These are phyloP conservation scores for Candida coquimbonensis DNA, from an alignment of 805 yeast species.

Conservation along the genomic window DNA sequence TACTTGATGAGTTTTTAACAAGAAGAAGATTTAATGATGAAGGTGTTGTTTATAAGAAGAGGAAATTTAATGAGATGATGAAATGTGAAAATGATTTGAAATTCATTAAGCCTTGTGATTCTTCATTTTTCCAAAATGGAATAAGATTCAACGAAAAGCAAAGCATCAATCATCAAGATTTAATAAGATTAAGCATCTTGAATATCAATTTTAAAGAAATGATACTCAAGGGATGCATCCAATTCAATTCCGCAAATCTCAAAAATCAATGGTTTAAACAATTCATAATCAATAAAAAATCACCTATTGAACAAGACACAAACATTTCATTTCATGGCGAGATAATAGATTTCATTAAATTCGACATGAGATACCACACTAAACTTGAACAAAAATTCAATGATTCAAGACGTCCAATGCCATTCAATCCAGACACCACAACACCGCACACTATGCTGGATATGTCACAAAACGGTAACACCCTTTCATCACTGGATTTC, in stretches of 20 bases:
- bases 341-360: constrained; percentile 17
- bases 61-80: constrained; percentile 10
- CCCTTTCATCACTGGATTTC: not conserved
- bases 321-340: constrained; percentile 11
- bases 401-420: too few species aligned
- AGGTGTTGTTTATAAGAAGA: constrained; percentile 4
- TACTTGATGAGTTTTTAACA: not conserved
- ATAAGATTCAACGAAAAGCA: too few species aligned
- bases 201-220: constrained; percentile 2
- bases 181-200: constrained; percentile 5
- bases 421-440: too few species aligned
- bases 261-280: not conserved
- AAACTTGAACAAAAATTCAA: constrained; percentile 1
- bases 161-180: too few species aligned
- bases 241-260: not conserved
- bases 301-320: too few species aligned
- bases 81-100: not conserved
- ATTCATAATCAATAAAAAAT: not conserved
- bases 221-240: constrained; percentile 2
- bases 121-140: constrained; percentile 17
- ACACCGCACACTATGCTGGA: too few species aligned
- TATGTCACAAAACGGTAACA: too few species aligned
- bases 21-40: not conserved
- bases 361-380: constrained; percentile 12
- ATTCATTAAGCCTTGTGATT: constrained; percentile 6